Evolutionary conservation across 2,329 filamentous ascomycete genomes (phyloP).

Genomic region (Amauroascus verrucosus): DNA sequence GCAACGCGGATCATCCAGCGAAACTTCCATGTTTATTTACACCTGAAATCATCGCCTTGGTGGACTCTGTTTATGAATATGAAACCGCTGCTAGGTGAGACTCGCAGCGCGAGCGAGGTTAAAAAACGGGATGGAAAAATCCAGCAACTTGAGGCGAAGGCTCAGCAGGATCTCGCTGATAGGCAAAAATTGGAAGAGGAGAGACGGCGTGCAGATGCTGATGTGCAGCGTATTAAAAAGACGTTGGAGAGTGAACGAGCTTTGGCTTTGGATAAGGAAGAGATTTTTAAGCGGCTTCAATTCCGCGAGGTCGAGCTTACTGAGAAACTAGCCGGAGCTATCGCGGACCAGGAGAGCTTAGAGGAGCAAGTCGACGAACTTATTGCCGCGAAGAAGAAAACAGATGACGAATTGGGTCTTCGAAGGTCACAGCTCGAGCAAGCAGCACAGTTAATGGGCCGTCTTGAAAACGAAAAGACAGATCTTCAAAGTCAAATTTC

Average conservation of each 20-base stretch:
- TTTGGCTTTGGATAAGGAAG: constrained; percentile 94
- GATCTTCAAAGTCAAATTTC: constrained; percentile 57
- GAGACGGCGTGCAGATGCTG: constrained; percentile 70
- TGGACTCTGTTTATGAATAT: constrained; percentile 92
- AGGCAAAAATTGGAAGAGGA: constrained; percentile 82
- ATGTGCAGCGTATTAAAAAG: constrained; percentile 83
- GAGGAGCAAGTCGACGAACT: constrained; percentile 89
- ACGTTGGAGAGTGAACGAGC: constrained; percentile 91
- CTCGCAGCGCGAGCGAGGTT: constrained; percentile 82
- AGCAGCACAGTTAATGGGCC: constrained; percentile 74
- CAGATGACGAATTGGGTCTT: constrained; percentile 72
- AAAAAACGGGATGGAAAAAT: constrained; percentile 95
- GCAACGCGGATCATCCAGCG: constrained; percentile 88
- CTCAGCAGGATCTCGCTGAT: constrained; percentile 63
- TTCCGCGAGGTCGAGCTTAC: constrained; percentile 81
- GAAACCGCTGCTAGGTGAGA: constrained; percentile 87
- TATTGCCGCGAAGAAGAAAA: constrained; percentile 76
- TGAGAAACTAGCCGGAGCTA: constrained; percentile 82
- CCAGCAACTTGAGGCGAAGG: constrained; percentile 70
- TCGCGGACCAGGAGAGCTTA: constrained; percentile 86
- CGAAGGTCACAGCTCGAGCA: constrained; percentile 79
- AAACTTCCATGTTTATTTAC: constrained; percentile 85
- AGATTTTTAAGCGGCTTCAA: constrained; percentile 96
- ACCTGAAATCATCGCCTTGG: constrained; percentile 89
- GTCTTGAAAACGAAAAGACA: constrained; percentile 76